phyloP scores from a whole-genome alignment of 164 flowering plant species.

The Magnolia officinalis region DNA sequence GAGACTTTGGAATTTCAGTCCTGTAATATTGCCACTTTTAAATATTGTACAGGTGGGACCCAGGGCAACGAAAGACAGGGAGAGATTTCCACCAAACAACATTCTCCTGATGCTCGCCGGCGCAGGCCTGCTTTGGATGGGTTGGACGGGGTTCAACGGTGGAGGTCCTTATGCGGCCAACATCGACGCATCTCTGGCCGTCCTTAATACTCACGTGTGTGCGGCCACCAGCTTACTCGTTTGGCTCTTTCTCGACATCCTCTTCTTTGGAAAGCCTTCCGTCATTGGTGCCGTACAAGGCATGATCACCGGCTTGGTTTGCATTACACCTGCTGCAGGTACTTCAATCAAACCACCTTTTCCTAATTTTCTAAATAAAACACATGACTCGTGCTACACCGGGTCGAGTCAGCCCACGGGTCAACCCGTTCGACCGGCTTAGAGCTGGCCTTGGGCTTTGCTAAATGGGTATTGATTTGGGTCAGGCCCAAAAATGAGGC shows the following conservation, averaged over 20 bases:
- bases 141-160: constrained; percentile 34
- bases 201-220: constrained; percentile 26
- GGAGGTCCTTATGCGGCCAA: constrained; percentile 27
- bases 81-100: constrained; percentile 33
- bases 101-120: constrained; percentile 27
- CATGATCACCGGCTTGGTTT: constrained; percentile 35
- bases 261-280: constrained; percentile 33
- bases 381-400: no score
- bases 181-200: constrained; percentile 28
- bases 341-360: background rate
- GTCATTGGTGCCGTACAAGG: constrained; percentile 37
- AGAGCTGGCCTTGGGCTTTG: no score
- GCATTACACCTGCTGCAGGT: constrained; percentile 38
- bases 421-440: no score
- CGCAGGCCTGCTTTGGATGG: constrained; percentile 35
- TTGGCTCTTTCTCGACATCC: constrained; percentile 28
- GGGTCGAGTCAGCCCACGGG: no score
- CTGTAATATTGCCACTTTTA: no score
- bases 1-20: no score
- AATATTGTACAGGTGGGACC: constrained; percentile 25
- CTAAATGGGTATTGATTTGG: no score
- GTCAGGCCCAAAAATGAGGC: no score
- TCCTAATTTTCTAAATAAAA: no score
- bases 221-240: constrained; percentile 31
- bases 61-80: constrained; percentile 23